phyloP scores from a whole-genome alignment of 345 rosid species.

The Lepidium aucheri region DNA sequence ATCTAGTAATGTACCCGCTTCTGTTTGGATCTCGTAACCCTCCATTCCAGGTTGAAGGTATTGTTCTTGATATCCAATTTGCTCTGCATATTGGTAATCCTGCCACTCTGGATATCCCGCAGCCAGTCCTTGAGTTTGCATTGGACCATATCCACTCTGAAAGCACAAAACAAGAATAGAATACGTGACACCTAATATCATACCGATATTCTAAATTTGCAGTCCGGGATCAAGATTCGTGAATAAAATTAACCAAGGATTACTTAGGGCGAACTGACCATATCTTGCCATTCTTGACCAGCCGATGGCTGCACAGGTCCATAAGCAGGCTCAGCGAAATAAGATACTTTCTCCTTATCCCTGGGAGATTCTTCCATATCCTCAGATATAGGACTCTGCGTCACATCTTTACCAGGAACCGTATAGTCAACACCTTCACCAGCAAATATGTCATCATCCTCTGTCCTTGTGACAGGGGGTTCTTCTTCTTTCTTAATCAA shows the following conservation, averaged over 20 bases:
- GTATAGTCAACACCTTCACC: conserved; percentile 77
- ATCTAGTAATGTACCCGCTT: conserved; percentile 41
- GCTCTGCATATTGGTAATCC: conserved; percentile 84
- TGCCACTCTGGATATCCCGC: conserved; percentile 83
- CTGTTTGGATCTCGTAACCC: conserved; percentile 52
- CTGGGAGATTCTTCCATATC: conserved; percentile 99
- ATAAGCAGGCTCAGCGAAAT: conserved; percentile 66
- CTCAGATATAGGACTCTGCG: conserved; percentile 85
- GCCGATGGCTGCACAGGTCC: conserved; percentile 78
- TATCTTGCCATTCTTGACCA: conserved; percentile 74
- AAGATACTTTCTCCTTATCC: conserved; percentile 63
- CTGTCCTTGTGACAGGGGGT: conserved; percentile 50
- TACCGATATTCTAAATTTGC: not conserved
- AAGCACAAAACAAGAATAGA: not conserved
- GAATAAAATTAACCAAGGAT: not conserved
- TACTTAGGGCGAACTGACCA: conserved; percentile 34
- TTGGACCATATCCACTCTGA: conserved; percentile 69
- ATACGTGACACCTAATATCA: not conserved
- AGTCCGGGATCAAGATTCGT: not conserved
- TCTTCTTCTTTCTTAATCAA: conserved; percentile 50
- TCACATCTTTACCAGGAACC: conserved; percentile 71
- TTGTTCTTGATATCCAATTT: conserved; percentile 73
- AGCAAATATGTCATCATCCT: conserved; percentile 79
- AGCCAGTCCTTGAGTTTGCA: conserved; percentile 68
- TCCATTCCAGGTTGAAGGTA: conserved; percentile 66